Conservation (phyloP, 345 rosid genomes). For the Gossypium ekmanianum region DNA sequence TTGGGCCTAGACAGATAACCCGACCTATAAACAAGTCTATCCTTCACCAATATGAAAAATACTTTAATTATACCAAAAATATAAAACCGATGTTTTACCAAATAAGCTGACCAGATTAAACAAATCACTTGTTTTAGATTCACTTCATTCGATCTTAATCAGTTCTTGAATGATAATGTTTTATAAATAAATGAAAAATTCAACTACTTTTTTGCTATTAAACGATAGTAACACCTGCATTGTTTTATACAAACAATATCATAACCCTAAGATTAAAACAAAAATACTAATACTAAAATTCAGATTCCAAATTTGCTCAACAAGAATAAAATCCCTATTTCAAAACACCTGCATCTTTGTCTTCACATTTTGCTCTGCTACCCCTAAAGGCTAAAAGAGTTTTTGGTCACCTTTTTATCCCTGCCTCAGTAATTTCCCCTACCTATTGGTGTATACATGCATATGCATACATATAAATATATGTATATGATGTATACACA, state of each 20-base stretch:
- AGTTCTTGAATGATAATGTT: not conserved
- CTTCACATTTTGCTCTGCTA: slow-evolving; percentile 1
- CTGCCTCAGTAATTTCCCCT: not conserved
- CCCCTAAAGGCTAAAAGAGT: not conserved
- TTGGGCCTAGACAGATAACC: rapidly evolving
- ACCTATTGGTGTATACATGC: not conserved
- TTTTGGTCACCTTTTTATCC: not conserved
- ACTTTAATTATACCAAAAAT: too few relatives aligned
- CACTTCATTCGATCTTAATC: not conserved
- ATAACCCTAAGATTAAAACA: not conserved
- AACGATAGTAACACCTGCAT: not conserved
- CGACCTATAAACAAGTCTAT: rapidly evolving
- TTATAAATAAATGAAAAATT: not conserved
- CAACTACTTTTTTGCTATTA: not conserved
- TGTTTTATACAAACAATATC: not conserved
- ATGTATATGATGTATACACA: not conserved
- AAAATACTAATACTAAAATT: too few relatives aligned
- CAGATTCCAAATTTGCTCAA: too few relatives aligned
- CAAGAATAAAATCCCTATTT: not conserved
- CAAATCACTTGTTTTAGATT: too few relatives aligned
- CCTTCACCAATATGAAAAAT: too few relatives aligned
- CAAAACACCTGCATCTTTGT: not conserved
- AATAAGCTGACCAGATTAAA: too few relatives aligned
- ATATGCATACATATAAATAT: not conserved
- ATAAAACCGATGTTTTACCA: too few relatives aligned